Evolutionary conservation across 202 grass and related monocot genomes (phyloP).

Genomic region (Setaria italica): DNA sequence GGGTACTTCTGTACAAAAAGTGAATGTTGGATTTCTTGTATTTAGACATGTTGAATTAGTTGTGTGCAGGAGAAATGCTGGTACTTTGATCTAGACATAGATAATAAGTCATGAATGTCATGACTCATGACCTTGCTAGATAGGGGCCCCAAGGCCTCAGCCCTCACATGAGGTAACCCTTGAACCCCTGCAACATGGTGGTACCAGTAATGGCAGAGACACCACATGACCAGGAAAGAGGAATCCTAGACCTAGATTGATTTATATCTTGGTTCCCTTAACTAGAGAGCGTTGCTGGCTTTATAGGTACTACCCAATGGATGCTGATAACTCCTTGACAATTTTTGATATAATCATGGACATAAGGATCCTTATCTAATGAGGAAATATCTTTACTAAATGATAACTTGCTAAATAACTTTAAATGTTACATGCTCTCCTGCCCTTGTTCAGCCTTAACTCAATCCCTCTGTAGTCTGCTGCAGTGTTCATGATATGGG

Average conservation of each 20-base stretch:
- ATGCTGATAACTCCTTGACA: neutral
- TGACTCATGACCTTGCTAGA: neutral
- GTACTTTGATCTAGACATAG: neutral
- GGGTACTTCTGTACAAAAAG: neutral
- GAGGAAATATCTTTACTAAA: neutral
- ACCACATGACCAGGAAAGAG: neutral
- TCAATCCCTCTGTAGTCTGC: neutral
- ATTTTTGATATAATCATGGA: neutral
- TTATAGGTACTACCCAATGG: neutral
- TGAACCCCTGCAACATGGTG: neutral
- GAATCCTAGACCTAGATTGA: neutral
- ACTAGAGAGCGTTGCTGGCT: neutral
- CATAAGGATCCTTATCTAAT: neutral
- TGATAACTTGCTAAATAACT: neutral
- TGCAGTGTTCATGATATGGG: neutral
- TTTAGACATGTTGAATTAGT: constrained; percentile 21
- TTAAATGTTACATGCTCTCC: neutral
- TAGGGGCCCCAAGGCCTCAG: neutral
- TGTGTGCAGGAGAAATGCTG: neutral
- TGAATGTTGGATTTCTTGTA: constrained; percentile 17
- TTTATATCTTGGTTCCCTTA: neutral
- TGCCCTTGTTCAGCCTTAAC: neutral
- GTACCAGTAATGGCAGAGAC: neutral
- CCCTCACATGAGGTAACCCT: neutral
- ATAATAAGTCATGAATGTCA: constrained; percentile 9